These are phyloP conservation scores for Spinellus fusiger DNA, from an alignment of 192 early-diverging fungal genomes.

Conservation along the genomic window DNA sequence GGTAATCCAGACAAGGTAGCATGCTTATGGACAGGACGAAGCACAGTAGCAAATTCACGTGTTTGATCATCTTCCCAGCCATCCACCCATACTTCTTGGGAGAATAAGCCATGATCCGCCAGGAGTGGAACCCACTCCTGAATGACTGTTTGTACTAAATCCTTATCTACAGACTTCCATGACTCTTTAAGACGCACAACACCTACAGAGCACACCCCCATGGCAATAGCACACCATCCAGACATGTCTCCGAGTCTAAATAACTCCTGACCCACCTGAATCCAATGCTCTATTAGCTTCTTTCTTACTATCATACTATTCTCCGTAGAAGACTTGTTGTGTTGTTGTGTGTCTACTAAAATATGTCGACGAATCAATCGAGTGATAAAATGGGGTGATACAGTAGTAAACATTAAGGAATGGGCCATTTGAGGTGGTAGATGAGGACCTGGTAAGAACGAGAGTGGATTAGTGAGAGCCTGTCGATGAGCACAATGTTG, in stretches of 20 bases:
- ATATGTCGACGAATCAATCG: slow-evolving; percentile 63
- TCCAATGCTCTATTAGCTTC: slow-evolving; percentile 63
- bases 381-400: slow-evolving; percentile 67
- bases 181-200: slow-evolving; percentile 62
- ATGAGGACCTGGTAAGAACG: slow-evolving; percentile 21
- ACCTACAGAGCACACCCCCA: slow-evolving; percentile 59
- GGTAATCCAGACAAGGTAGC: slow-evolving; percentile 35
- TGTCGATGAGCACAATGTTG: slow-evolving; percentile 13
- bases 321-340: neutral
- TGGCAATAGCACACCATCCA: slow-evolving; percentile 61
- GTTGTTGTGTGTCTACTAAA: slow-evolving; percentile 45
- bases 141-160: slow-evolving; percentile 42
- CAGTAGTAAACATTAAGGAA: slow-evolving; percentile 42
- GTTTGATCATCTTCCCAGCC: slow-evolving; percentile 10
- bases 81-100: slow-evolving; percentile 34
- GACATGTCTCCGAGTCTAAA: slow-evolving; percentile 54
- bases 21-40: neutral
- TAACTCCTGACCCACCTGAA: slow-evolving; percentile 51
- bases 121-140: slow-evolving; percentile 57
- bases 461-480: slow-evolving; percentile 26
- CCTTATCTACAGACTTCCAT: slow-evolving; percentile 54
- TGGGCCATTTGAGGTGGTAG: slow-evolving; percentile 31
- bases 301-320: slow-evolving; percentile 27
- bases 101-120: slow-evolving; percentile 46
- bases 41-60: neutral